These are phyloP conservation scores for Beauveria sp. DNA, from an alignment of 2,329 filamentous ascomycete species.

Conservation along the genomic window DNA sequence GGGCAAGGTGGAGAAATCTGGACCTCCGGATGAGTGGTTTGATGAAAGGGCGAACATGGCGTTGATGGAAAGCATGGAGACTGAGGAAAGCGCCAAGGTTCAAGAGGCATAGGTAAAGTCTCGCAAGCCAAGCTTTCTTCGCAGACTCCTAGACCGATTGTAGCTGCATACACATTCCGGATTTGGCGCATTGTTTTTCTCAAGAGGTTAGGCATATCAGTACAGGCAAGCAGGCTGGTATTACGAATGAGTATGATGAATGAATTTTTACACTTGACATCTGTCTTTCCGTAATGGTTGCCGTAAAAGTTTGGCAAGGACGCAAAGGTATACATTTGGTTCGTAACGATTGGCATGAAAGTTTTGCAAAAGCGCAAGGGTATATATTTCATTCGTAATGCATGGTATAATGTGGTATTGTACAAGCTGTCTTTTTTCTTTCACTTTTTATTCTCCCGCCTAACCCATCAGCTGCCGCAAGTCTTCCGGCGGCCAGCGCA, in stretches of 20 bases:
- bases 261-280: not conserved
- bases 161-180: not conserved
- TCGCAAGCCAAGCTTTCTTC: not conserved
- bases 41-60: constrained; percentile 18
- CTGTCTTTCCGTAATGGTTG: not conserved
- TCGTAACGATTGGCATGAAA: too few relatives aligned
- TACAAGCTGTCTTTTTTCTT: not conserved
- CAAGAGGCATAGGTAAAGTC: not conserved
- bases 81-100: not conserved
- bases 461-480: constrained; percentile 90
- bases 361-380: too few relatives aligned
- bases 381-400: too few relatives aligned
- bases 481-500: constrained; percentile 91
- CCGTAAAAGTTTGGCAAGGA: too few relatives aligned
- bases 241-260: not conserved
- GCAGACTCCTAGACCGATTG: not conserved
- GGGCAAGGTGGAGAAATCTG: constrained; percentile 16
- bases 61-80: not conserved
- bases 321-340: too few relatives aligned
- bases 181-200: not conserved
- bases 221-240: not conserved
- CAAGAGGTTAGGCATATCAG: not conserved
- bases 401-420: too few relatives aligned
- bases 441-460: constrained; percentile 16
- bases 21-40: constrained; percentile 27